Percentiles rank a stretch among this genome's conserved stretches.
phyloP scores from a whole-genome alignment of 192 early-diverging fungal species.

The Irineochytrium annulatum region DNA sequence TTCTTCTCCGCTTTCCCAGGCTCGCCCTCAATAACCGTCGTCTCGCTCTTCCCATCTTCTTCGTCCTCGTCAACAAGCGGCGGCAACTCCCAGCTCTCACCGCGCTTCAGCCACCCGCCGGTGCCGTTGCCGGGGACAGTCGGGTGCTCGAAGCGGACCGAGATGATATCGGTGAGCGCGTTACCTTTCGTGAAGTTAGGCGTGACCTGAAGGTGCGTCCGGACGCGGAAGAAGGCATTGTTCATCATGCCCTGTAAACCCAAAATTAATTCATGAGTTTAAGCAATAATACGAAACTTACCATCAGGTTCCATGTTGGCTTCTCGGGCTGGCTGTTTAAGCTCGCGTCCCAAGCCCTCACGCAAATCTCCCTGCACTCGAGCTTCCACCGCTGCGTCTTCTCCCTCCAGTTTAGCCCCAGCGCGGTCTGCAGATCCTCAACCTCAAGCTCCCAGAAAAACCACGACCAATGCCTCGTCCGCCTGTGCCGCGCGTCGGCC shows the following conservation, averaged over 20 bases:
- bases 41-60: too few species aligned
- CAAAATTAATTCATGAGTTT: neutral
- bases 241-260: constrained; percentile 67
- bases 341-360: constrained; percentile 61
- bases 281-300: neutral
- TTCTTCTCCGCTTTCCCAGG: neutral
- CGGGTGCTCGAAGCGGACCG: constrained; percentile 47
- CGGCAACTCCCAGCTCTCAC: constrained; percentile 10
- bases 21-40: too few species aligned
- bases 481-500: constrained; percentile 18
- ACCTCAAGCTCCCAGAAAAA: constrained; percentile 52
- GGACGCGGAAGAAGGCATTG: constrained; percentile 53
- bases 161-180: too few species aligned
- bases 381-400: neutral
- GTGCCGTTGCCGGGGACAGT: constrained; percentile 32
- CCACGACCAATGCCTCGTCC: constrained; percentile 58
- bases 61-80: too few species aligned
- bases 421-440: constrained; percentile 26
- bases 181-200: constrained; percentile 5
- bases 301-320: constrained; percentile 63
- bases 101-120: constrained; percentile 53
- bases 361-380: constrained; percentile 40
- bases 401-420: neutral
- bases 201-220: constrained; percentile 29
- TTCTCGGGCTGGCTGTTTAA: constrained; percentile 59